phyloP scores from a whole-genome alignment of 2,329 filamentous ascomycete species.

The Trichoderma hamatum region DNA sequence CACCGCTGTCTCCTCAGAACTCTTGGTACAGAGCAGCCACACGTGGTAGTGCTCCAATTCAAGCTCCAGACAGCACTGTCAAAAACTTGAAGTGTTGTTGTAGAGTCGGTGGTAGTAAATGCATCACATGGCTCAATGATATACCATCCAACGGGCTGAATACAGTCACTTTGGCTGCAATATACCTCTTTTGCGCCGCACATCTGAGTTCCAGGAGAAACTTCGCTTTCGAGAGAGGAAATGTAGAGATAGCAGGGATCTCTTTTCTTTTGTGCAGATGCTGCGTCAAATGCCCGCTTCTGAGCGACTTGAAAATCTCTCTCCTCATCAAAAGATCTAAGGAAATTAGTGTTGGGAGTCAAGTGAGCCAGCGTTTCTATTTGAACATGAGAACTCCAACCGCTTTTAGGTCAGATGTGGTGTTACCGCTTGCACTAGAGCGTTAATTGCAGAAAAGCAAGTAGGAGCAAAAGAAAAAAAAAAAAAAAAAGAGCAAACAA shows the following conservation, averaged over 20 bases:
- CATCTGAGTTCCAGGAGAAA: conserved; percentile 3
- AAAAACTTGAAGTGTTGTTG: not conserved
- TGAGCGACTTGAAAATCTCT: not conserved
- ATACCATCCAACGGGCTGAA: conserved; percentile 22
- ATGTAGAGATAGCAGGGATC: not conserved
- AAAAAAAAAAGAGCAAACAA: not conserved
- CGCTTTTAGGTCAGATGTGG: not conserved
- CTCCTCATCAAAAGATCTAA: not conserved
- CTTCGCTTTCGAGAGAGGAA: not conserved
- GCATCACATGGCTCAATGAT: conserved; percentile 20
- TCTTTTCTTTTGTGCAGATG: not conserved
- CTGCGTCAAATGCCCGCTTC: not conserved
- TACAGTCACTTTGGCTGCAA: conserved; percentile 16
- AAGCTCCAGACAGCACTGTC: not conserved
- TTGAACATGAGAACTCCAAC: not conserved
- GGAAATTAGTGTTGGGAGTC: not conserved
- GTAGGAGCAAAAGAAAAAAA: not conserved
- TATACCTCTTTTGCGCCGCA: conserved; percentile 24
- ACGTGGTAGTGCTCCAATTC: conserved; percentile 12
- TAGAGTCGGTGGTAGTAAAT: not conserved
- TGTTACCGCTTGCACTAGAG: not conserved
- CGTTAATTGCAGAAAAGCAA: not conserved
- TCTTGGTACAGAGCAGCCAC: conserved; percentile 13
- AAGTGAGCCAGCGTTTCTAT: not conserved
- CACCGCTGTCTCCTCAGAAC: conserved; percentile 13